A percentile compares a stretch with the other conserved stretches of the same genome.
phyloP scores from a whole-genome alignment of 805 yeast species.

The Suhomyces canberraensis region DNA sequence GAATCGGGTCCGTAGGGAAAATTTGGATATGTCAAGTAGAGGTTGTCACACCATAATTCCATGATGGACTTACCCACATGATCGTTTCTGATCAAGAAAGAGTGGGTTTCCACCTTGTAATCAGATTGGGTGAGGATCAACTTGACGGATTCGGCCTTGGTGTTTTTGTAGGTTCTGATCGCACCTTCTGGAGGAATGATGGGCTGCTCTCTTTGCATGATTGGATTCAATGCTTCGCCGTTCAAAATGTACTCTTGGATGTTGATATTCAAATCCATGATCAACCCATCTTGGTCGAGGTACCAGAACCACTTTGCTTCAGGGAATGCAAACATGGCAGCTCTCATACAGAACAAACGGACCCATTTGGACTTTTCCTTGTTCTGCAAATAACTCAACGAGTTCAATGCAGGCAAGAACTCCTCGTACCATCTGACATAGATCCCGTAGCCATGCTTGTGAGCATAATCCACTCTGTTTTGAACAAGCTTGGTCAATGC shows the following conservation, averaged over 20 bases:
- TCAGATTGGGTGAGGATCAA: conserved; percentile 70
- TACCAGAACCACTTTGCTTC: conserved; percentile 89
- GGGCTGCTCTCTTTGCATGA: conserved; percentile 68
- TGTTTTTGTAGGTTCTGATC: conserved; percentile 64
- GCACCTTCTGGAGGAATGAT: conserved; percentile 66
- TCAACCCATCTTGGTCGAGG: conserved; percentile 71
- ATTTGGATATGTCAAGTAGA: conserved; percentile 62
- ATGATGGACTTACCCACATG: conserved; percentile 61
- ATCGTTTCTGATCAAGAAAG: conserved; percentile 71
- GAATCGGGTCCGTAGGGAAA: conserved; percentile 58
- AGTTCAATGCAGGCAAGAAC: conserved; percentile 58
- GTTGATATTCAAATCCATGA: conserved; percentile 67
- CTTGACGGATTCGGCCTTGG: conserved; percentile 51
- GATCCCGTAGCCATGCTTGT: conserved; percentile 73
- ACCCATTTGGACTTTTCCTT: conserved; percentile 57
- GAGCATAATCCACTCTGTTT: conserved; percentile 86
- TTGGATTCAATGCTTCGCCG: conserved; percentile 57
- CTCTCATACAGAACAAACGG: conserved; percentile 61
- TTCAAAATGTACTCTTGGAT: conserved; percentile 57
- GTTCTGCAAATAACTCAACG: conserved; percentile 38
- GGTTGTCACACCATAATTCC: conserved; percentile 77
- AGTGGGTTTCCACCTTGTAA: conserved; percentile 58
- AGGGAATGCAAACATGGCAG: conserved; percentile 94
- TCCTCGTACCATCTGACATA: conserved; percentile 86
- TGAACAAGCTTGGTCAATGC: conserved; percentile 70